Evolutionary conservation across 768 basidiomycete species (phyloP), one percentile per base, ranked within the genome.

Genomic region (Panus rudis): DNA sequence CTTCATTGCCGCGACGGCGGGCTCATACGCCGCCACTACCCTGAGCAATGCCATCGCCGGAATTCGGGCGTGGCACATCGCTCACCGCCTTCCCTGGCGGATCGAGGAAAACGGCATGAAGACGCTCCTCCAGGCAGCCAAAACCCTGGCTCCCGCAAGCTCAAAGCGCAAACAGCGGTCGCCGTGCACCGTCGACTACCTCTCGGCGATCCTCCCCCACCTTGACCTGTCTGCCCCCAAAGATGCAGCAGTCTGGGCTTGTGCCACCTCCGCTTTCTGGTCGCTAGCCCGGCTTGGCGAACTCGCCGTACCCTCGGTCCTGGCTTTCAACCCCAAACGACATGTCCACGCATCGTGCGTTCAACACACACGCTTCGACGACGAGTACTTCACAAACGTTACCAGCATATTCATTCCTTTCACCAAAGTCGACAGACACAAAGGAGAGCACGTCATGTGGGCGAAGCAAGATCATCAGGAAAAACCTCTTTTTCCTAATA

Each of bases 61-160:
- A 0, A 33, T 75, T 1, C 50, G 63, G 1, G 71, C 73, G 2
- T 77, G 73, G 73, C 72, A 77, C 48, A 53, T 65, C 1, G 38
- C 75, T 0, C 71, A 77, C 43, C 57, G 69, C 0, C 4, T 67
- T 0, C 33, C 21, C 0, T 73, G 66, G 65, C 33, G 12, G 1
- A 42, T 64, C 1, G 48, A 66, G 21, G 33, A 57, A 0, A 31
- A 35, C 0, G 53, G 64, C 17, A 24, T 47, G 0, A 47, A 57
- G 0, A 41, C 50, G 0, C 43, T 62, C 0, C 25, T 62, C 1
- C 31, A 42, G 4, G 61, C 46, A 0, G 55, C 56, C 1, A 22
- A 37, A 1, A 5, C 28, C 6, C 24, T 54, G 0, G 27, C 45
- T 1, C 58, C 58, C 2, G 23, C 40, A 0, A 27, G 51, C 1